phyloP scores from a whole-genome alignment of 2,329 filamentous ascomycete species.

The Penicillium sclerotiorum region DNA sequence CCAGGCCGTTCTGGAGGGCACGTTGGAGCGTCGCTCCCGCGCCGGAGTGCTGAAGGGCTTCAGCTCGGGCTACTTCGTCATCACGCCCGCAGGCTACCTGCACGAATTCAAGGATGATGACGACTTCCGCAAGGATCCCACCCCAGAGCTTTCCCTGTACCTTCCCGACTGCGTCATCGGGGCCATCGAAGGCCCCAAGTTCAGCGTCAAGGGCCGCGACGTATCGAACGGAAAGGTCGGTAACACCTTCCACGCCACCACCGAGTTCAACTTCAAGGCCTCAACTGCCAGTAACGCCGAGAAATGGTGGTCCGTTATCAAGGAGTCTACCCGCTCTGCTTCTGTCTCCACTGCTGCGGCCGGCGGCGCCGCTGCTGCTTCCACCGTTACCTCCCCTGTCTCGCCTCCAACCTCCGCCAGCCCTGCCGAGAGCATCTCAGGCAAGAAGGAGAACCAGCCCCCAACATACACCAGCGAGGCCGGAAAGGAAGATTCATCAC shows the following conservation, averaged over 20 bases:
- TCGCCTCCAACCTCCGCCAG: conserved; percentile 8
- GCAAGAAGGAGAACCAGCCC: conserved; percentile 16
- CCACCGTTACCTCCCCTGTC: conserved; percentile 6
- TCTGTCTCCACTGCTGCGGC: background rate
- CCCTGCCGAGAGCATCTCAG: conserved; percentile 11
- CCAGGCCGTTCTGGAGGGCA: conserved; percentile 81
- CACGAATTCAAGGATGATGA: conserved; percentile 98
- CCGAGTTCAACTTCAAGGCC: conserved; percentile 86
- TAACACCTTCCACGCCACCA: conserved; percentile 75
- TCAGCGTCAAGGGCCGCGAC: conserved; percentile 95
- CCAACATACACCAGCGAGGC: conserved; percentile 32
- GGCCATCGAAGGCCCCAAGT: conserved; percentile 73
- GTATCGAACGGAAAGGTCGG: conserved; percentile 74
- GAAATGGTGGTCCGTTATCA: conserved; percentile 81
- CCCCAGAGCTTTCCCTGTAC: conserved; percentile 86
- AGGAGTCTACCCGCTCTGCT: conserved; percentile 30
- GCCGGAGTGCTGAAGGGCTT: conserved; percentile 75
- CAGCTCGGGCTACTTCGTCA: conserved; percentile 81
- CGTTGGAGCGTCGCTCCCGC: conserved; percentile 85
- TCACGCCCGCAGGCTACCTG: conserved; percentile 83
- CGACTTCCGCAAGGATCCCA: conserved; percentile 58
- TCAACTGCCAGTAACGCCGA: conserved; percentile 76
- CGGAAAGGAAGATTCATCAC: conserved; percentile 12
- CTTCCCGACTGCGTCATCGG: conserved; percentile 87
- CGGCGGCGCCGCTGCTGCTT: conserved; percentile 4